These are phyloP conservation scores for Phytophthora ohioensis DNA, from an alignment of 352 stramenopile genomes.

Conservation along the genomic window DNA sequence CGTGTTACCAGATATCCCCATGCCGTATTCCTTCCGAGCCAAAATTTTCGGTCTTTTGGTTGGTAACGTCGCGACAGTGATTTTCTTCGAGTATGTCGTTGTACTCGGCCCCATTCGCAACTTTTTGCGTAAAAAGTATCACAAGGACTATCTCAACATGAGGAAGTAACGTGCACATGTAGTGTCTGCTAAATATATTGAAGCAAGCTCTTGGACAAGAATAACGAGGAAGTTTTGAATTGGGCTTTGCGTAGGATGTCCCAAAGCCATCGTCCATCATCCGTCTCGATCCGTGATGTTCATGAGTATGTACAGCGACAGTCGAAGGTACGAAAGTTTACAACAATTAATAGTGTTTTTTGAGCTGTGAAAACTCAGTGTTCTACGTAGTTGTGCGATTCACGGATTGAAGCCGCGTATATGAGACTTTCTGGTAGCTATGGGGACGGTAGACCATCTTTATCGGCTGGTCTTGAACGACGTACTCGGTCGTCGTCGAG, in stretches of 20 bases:
- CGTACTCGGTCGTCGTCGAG: conserved; percentile 18
- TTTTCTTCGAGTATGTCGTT: conserved; percentile 56
- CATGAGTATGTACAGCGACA: conserved; percentile 24
- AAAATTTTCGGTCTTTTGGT: conserved; percentile 46
- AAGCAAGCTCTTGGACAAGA: not conserved
- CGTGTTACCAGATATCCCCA: conserved; percentile 55
- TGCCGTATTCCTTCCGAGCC: conserved; percentile 48
- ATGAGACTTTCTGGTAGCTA: conserved; percentile 23
- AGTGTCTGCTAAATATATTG: no score
- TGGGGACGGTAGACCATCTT: not conserved
- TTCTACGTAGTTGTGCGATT: conserved; percentile 31
- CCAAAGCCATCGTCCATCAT: not conserved
- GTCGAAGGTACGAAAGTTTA: conserved; percentile 11
- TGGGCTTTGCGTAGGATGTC: no score
- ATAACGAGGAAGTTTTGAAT: not conserved
- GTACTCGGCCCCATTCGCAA: conserved; percentile 54
- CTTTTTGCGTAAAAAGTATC: conserved; percentile 57
- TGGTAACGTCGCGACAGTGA: conserved; percentile 42
- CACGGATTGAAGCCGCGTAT: conserved; percentile 29
- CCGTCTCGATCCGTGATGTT: conserved; percentile 26
- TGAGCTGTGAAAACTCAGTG: not conserved
- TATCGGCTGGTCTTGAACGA: not conserved
- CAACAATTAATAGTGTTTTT: not conserved
- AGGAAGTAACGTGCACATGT: conserved; percentile 29
- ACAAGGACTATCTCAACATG: conserved; percentile 63